Evolutionary conservation across 2,329 filamentous ascomycete species (phyloP).

Genomic region (Aspergillus texensis): DNA sequence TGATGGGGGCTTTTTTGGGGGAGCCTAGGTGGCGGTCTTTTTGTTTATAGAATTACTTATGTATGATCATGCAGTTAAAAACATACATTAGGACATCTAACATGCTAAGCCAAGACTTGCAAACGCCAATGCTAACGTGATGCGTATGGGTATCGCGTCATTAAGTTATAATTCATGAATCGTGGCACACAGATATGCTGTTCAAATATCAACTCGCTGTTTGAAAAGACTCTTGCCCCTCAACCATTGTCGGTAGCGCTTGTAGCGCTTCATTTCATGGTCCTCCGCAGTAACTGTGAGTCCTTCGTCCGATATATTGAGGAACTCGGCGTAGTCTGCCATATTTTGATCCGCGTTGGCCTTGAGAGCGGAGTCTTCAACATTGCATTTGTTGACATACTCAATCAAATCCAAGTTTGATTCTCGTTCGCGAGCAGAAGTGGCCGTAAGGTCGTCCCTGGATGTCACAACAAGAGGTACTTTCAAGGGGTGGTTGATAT

Average conservation of each 20-base stretch:
- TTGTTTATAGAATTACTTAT: not conserved
- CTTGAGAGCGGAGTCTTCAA: slow-evolving; percentile 55
- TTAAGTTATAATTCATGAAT: not conserved
- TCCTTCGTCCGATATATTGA: slow-evolving; percentile 77
- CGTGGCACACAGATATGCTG: not conserved
- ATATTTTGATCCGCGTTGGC: slow-evolving; percentile 63
- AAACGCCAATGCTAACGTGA: not conserved
- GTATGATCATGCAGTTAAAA: not conserved
- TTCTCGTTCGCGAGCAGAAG: slow-evolving; percentile 37
- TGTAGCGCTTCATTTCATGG: slow-evolving; percentile 89
- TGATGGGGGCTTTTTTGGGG: slow-evolving; percentile 21
- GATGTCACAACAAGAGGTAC: slow-evolving; percentile 68
- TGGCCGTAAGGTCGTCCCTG: slow-evolving; percentile 41
- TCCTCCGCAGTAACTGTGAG: slow-evolving; percentile 88
- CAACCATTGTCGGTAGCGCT: slow-evolving; percentile 94
- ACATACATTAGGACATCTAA: not conserved
- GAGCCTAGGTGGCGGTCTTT: not conserved
- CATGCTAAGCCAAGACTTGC: not conserved
- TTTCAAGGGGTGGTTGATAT: slow-evolving; percentile 85
- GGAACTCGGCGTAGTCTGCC: slow-evolving; percentile 73
- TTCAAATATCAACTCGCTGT: slow-evolving; percentile 64
- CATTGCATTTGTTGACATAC: slow-evolving; percentile 72
- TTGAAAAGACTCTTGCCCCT: slow-evolving; percentile 95
- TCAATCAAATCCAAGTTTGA: slow-evolving; percentile 71
- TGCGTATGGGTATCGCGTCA: not conserved